Evolutionary conservation across 2,329 filamentous ascomycete species (phyloP).

Genomic region (Hymenoscyphus albidus): DNA sequence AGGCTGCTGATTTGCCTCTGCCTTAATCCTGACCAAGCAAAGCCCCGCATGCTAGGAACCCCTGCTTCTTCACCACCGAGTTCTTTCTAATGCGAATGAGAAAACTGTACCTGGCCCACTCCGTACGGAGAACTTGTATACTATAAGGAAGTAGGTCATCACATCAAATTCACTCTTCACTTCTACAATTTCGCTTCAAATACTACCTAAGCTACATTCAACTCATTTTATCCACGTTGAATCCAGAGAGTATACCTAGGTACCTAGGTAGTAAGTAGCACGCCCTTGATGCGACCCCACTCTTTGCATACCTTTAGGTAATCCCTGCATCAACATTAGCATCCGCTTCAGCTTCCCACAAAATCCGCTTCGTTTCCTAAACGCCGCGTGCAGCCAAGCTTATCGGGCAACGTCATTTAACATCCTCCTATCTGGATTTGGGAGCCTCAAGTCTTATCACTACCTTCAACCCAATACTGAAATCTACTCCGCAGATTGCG

Average conservation of each 20-base stretch:
- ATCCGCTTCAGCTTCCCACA: background rate
- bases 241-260: too few relatives aligned
- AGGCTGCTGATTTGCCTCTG: background rate
- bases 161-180: background rate
- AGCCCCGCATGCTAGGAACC: background rate
- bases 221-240: too few relatives aligned
- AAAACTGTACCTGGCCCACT: too few relatives aligned
- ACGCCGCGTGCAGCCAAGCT: background rate
- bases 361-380: background rate
- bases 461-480: too few relatives aligned
- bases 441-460: background rate
- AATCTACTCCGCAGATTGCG: too few relatives aligned
- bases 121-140: too few relatives aligned
- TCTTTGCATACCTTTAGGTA: background rate
- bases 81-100: background rate
- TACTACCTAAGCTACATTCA: background rate
- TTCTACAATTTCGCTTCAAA: background rate
- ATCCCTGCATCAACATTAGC: background rate
- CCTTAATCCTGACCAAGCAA: background rate
- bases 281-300: background rate
- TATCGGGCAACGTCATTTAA: conserved; percentile 11
- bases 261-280: background rate
- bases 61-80: background rate
- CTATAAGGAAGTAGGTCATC: background rate
- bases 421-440: conserved; percentile 12